Evolutionary conservation across 2,329 filamentous ascomycete genomes (phyloP), one percentile per base, ranked within the genome.

Genomic region (Arthrocladium fulminans): DNA sequence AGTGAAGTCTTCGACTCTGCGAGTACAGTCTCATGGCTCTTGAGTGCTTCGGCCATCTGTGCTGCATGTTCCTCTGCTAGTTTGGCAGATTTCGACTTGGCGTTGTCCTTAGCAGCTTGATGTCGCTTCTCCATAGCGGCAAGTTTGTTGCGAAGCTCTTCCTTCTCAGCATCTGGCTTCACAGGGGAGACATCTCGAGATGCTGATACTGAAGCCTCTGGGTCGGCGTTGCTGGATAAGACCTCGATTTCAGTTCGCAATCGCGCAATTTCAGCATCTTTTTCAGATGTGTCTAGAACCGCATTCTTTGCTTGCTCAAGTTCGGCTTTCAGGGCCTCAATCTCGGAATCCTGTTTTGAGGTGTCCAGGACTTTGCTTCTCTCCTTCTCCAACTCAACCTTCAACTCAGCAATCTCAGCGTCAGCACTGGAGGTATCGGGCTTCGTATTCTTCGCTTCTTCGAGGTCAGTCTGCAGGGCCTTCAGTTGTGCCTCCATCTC

Each of bases 121-220:
- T 53, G 51, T n/a, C 51, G 38, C 40, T 50, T 48, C 37, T 51
- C 45, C n/a, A 51, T 42, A 12, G 49, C 51, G 32, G 43, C 47
- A 29, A 55, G 49, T 30, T 51, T 58, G 40, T 63, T 58, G 39
- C 62, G 63, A 15, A 62, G 63, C 20, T 57, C 52, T 2, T 58
- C 52, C 43, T 67, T 64, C 43, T 66, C 55, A 0, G 62, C 60
- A 49, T 68, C 37, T 10, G 37, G 8, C n/a, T 48, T 42, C 2
- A 35, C 22, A 2, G 37, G 37, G 12, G 45, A 35, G 23, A 42
- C n/a, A 32, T 22, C n/a, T 48, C 25, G 24, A 22, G 35, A 30
- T 2, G 19, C 24, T n/a, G 45, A 23, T 12, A 23, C 37, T 4
- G 35, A 27, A 4, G 9, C 23, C 15, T 47, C 35, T n/a, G 35